Percentiles rank a stretch among this genome's conserved stretches.
These are phyloP conservation scores for Trichoderma reesei DNA, from an alignment of 495 filamentous ascomycete genomes.

Conservation along the genomic window DNA sequence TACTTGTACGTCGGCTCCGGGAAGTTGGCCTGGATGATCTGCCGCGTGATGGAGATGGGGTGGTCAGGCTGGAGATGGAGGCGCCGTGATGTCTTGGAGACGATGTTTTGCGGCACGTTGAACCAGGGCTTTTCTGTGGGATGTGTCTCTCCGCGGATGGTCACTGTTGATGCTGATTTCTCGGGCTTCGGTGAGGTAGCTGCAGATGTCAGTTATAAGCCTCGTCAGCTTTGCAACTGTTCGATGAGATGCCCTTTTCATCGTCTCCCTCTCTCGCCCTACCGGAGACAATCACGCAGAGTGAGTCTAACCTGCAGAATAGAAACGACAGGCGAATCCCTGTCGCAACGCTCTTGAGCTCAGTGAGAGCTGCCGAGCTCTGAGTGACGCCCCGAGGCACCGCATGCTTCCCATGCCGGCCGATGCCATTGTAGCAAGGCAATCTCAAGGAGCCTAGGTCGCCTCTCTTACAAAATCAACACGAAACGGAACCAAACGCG, in stretches of 20 bases:
- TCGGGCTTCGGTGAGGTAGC: neutral
- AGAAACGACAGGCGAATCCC: constrained; percentile 6
- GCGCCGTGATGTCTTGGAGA: constrained; percentile 58
- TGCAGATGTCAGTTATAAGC: neutral
- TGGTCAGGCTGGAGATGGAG: constrained; percentile 84
- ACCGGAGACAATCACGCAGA: neutral
- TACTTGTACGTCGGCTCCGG: constrained; percentile 58
- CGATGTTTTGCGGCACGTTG: constrained; percentile 68
- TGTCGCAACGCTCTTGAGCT: neutral
- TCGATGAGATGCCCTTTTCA: neutral
- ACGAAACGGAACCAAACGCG: neutral
- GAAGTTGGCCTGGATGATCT: constrained; percentile 87
- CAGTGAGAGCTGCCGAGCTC: constrained; percentile 1
- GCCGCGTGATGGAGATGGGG: constrained; percentile 79
- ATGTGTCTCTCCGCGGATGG: constrained; percentile 55
- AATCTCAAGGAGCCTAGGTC: neutral
- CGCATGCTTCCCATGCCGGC: neutral
- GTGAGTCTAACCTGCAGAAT: neutral
- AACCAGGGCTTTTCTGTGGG: constrained; percentile 63
- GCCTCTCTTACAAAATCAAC: neutral
- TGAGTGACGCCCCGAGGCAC: neutral
- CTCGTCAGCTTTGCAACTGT: neutral
- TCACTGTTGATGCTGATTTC: neutral
- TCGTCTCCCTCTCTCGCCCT: neutral
- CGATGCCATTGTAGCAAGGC: neutral